Conservation (phyloP, 2,329 filamentous ascomycete species). For the Penicillium sp. region DNA sequence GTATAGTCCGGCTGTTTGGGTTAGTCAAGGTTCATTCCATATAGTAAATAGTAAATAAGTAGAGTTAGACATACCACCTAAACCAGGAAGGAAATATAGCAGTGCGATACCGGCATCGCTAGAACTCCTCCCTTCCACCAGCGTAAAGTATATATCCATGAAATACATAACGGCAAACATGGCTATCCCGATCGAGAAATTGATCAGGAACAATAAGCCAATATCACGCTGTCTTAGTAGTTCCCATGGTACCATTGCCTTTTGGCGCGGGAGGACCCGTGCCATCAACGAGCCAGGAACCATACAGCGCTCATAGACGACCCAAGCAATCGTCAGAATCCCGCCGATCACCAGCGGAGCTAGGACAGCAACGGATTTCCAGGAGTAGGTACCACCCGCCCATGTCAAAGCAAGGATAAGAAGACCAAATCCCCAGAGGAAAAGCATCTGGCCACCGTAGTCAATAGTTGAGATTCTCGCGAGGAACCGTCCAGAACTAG, state of each 20-base stretch:
- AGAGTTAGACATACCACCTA: neutral
- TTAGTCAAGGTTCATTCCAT: neutral
- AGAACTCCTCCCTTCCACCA: neutral
- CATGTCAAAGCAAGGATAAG: neutral
- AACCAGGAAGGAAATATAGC: constrained; percentile 1
- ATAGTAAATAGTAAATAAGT: too few relatives aligned
- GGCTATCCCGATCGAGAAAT: neutral
- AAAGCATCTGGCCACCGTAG: neutral
- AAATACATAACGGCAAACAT: constrained; percentile 2
- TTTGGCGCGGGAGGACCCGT: neutral
- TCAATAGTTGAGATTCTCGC: neutral
- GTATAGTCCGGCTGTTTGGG: neutral
- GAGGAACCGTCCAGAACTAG: neutral
- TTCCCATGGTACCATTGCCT: constrained; percentile 1
- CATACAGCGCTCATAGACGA: neutral
- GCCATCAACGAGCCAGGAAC: neutral
- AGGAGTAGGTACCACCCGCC: neutral
- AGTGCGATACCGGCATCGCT: neutral
- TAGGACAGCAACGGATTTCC: neutral
- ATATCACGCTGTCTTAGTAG: neutral
- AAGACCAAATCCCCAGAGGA: constrained; percentile 2
- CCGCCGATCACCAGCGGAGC: neutral
- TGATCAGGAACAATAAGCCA: neutral
- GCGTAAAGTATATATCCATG: neutral
- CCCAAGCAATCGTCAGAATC: neutral